Evolutionary conservation across 1,139 yeast genomes (phyloP), one percentile per base, ranked within the genome.

Genomic region (Debaryomycetaceae sp.): DNA sequence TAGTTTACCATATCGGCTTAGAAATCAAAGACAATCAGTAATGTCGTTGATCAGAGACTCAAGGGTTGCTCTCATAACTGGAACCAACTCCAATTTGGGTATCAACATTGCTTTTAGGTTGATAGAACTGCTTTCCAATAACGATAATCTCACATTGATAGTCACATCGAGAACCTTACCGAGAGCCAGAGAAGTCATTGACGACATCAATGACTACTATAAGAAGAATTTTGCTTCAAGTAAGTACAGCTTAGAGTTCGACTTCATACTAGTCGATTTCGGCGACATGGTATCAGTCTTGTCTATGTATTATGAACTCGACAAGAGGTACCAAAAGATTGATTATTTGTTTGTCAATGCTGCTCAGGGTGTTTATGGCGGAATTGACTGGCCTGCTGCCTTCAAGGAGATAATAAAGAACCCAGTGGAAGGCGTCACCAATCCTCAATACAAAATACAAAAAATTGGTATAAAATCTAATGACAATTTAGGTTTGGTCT

Each of bases 151-250:
- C 42, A 90, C 97, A 0, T 70, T 93, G 6, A 81, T 93, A 11
- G 90, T 91, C 8, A 90, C 98, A 0, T 87, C 97, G 3, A 75
- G 99, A 53, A 88, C 96, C 0, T 72, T 93, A 39, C 90, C 96
- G 6, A 80, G 87, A 47, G 96, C 83, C 8, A 83, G 84, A 48
- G 88, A 87, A 47, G 85, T 85, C n/a, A 87, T 90, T 37, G 75
- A 72, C 24, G 60, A 68, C 40, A 81, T 91, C 49, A 80, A 83
- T 49, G 62, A 66, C 6, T 79, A 76, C 58, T 79, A 78, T 24
- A 67, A 65, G 11, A 63, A 65, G 13, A 59, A 68, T 13, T 47
- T 55, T 13, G 55, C 63, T 3, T 45, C 58, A 23, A 72, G 85
- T 45, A 59, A 67, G 4, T 86, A 83, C 0, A 69, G 75, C 34